These are phyloP conservation scores for Cladophialophora yegresii DNA, from an alignment of 2,329 filamentous ascomycete genomes.

Conservation along the genomic window DNA sequence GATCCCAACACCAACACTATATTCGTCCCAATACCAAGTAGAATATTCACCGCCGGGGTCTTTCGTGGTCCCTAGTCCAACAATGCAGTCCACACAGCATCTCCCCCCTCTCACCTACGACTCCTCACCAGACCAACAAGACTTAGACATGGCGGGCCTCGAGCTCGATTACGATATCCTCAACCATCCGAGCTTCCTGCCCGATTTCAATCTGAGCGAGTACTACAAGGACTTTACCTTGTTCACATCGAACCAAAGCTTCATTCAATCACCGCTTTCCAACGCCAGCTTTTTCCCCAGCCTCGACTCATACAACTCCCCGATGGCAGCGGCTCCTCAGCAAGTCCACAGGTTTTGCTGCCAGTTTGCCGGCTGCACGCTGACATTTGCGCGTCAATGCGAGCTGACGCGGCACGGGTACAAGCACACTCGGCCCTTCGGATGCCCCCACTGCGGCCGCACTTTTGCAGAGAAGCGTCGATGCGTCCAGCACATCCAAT, in stretches of 20 bases:
- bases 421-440: constrained; percentile 22
- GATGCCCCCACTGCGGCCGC: constrained; percentile 17
- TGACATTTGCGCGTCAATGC: constrained; percentile 18
- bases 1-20: constrained; percentile 2
- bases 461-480: constrained; percentile 27
- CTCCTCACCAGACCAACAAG: constrained; percentile 6
- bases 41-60: not conserved
- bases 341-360: not conserved
- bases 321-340: not conserved
- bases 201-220: constrained; percentile 15
- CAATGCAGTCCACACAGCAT: constrained; percentile 8
- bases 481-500: constrained; percentile 20
- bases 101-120: constrained; percentile 5
- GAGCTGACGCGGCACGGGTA: constrained; percentile 23
- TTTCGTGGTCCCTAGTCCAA: not conserved
- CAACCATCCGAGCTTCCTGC: constrained; percentile 16
- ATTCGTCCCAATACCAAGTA: constrained; percentile 2
- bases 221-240: constrained; percentile 15
- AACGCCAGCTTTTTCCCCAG: constrained; percentile 8
- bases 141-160: constrained; percentile 2
- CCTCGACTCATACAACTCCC: constrained; percentile 5
- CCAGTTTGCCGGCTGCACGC: constrained; percentile 15
- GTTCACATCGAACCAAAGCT: constrained; percentile 5
- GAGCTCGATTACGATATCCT: constrained; percentile 21
- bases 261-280: not conserved